Conservation (phyloP, 257 asterid genomes). For the Nicotiana sylvestris region DNA sequence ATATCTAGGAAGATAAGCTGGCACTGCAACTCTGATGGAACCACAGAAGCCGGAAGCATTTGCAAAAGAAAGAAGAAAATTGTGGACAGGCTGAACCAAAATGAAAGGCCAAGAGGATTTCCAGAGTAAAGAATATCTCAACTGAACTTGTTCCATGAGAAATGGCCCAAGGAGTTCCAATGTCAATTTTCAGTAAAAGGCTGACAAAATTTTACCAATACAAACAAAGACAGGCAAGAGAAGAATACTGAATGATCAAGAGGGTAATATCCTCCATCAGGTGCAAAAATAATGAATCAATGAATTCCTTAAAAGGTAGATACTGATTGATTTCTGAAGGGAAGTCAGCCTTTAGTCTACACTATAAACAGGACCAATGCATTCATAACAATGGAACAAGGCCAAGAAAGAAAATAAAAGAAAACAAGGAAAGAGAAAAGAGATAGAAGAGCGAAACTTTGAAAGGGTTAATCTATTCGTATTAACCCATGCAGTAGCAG, state of each 20-base stretch:
- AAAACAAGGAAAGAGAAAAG: conserved; percentile 39
- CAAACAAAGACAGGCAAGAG: conserved; percentile 64
- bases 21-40: conserved; percentile 69
- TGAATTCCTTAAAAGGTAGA: conserved; percentile 53
- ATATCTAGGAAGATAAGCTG: conserved; percentile 50
- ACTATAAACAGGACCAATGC: conserved; percentile 47
- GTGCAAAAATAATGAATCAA: conserved; percentile 51
- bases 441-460: conserved; percentile 34
- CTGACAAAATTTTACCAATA: conserved; percentile 41
- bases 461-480: conserved; percentile 37
- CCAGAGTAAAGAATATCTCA: conserved; percentile 48
- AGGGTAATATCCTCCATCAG: conserved; percentile 57
- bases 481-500: conserved; percentile 41
- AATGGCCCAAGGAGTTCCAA: conserved; percentile 67
- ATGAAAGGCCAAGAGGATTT: conserved; percentile 74
- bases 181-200: conserved; percentile 43
- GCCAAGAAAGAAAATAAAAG: conserved; percentile 38
- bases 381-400: conserved; percentile 41
- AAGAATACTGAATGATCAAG: conserved; percentile 48
- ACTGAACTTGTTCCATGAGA: conserved; percentile 68
- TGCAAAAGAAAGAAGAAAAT: conserved; percentile 82
- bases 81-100: conserved; percentile 68
- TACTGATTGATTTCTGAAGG: conserved; percentile 41
- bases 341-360: conserved; percentile 41
- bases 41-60: conserved; percentile 73